Evolutionary conservation across 1,284 basidiomycete genomes (phyloP), one percentile per base, ranked within the genome.

Genomic region (Albatrellus sp.): DNA sequence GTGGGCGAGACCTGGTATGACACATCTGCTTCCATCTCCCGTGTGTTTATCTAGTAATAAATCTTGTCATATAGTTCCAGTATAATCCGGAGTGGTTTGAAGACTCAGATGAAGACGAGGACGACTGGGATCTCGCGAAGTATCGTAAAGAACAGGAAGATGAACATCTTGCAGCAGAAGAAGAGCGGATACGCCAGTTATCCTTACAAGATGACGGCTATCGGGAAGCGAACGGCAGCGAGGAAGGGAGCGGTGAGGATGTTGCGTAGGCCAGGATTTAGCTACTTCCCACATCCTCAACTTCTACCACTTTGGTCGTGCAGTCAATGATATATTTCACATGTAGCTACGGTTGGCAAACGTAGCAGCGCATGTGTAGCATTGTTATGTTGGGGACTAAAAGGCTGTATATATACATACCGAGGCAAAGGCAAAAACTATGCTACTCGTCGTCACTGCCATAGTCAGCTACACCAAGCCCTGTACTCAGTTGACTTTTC

Each of bases 21-120:
- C 13, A 19, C 14, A 9, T 16, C 12, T 8, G 10, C 16, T 34
- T 19, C 29, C 19, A 14, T 33, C 14, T 46, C n/a, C n/a, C n/a
- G n/a, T 31, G 46, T 24, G 29, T 34, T 38, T 19, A 38, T 24
- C 24, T 37, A 17, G 43, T 11, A 44, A 32, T 53, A 32, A 34
- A 51, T 47, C 45, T 10, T 28, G 36, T 37, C 17, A 24, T 48
- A 7, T 52, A 88, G 87, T 94, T 94, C 74, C 81, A 89, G 63
- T 93, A 90, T 73, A 93, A 97, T 62, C 89, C 91, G 13, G 90
- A 98, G 57, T 87, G 94, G 80, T 91, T 94, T 66, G 79, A 77
- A 53, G 90, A 93, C 55, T 77, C 81, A 47, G 88, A 90, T 5
- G 83, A 70, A 10, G 83, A 70, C 10, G 79, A 68, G 48, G 77